These are phyloP conservation scores for Avena eriantha DNA, from an alignment of 176 grass and related monocot species.

Conservation along the genomic window DNA sequence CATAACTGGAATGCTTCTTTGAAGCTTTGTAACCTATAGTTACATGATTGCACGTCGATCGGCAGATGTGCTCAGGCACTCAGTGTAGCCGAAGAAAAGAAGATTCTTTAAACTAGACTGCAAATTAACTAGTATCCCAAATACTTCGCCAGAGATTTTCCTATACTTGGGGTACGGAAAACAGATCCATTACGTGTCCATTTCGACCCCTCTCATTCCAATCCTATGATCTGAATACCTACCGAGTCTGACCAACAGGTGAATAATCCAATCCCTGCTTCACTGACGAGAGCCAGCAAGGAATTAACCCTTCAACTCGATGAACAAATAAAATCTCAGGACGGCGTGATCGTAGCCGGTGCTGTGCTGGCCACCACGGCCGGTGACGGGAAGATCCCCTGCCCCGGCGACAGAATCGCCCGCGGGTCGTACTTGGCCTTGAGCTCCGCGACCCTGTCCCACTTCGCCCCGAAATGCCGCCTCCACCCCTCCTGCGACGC, in stretches of 20 bases:
- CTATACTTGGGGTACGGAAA: too few species aligned
- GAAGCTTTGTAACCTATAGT: too few species aligned
- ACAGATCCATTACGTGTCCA: neutral
- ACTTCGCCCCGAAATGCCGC: slow-evolving; percentile 53
- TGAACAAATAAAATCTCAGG: neutral
- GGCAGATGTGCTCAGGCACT: neutral
- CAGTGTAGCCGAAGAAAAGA: neutral
- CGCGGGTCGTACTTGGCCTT: slow-evolving; percentile 49
- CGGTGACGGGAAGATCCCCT: slow-evolving; percentile 43
- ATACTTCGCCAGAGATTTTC: too few species aligned
- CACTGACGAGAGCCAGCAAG: neutral
- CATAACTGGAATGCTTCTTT: neutral
- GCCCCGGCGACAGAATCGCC: slow-evolving; percentile 49
- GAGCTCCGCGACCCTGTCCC: slow-evolving; percentile 38
- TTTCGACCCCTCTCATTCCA: neutral
- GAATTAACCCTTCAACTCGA: neutral
- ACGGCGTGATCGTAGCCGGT: neutral
- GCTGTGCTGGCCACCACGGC: neutral
- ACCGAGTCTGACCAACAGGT: neutral
- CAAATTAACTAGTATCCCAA: too few species aligned
- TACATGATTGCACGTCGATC: neutral
- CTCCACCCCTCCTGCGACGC: slow-evolving; percentile 42
- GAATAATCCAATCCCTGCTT: neutral
- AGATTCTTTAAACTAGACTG: neutral
- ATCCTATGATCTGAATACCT: neutral